phyloP scores from a whole-genome alignment of 371 early-diverging fungal genomes.

The Mortierella sp. region DNA sequence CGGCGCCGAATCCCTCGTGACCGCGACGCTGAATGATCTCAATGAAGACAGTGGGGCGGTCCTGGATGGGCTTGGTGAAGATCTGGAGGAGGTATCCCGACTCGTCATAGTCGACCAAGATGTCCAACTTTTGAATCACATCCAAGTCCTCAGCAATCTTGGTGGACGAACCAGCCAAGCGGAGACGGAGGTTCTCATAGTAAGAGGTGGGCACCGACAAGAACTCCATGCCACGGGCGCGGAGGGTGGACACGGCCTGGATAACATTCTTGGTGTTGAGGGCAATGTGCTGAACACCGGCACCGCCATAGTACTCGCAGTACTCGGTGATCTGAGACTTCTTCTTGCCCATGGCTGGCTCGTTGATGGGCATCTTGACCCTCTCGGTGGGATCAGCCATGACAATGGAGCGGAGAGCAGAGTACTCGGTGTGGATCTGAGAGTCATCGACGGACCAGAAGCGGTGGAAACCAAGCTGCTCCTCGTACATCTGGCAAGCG shows the following conservation, averaged over 20 bases:
- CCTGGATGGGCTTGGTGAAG: slow-evolving; percentile 93
- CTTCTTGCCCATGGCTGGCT: slow-evolving; percentile 94
- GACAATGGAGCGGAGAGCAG: slow-evolving; percentile 93
- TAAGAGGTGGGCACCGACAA: slow-evolving; percentile 88
- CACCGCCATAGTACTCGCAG: slow-evolving; percentile 93
- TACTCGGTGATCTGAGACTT: slow-evolving; percentile 98
- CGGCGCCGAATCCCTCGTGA: slow-evolving; percentile 97
- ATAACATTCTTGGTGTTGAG: slow-evolving; percentile 91
- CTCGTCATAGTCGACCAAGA: slow-evolving; percentile 96
- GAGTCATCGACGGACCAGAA: slow-evolving; percentile 99
- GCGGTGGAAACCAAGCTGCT: slow-evolving; percentile 93
- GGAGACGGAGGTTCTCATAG: slow-evolving; percentile 85
- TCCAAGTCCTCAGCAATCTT: slow-evolving; percentile 88
- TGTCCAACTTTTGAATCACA: slow-evolving; percentile 83
- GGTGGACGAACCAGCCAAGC: slow-evolving; percentile 72
- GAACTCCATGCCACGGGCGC: slow-evolving; percentile 92
- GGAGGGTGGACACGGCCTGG: slow-evolving; percentile 80
- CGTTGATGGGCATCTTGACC: slow-evolving; percentile 98
- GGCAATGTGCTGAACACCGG: slow-evolving; percentile 98
- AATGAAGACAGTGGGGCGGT: slow-evolving; percentile 95
- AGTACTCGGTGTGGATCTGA: slow-evolving; percentile 96
- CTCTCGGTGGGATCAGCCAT: slow-evolving; percentile 93
- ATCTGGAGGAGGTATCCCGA: slow-evolving; percentile 96
- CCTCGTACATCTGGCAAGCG: slow-evolving; percentile 88
- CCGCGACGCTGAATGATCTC: slow-evolving; percentile 97